Evolutionary conservation across 441 rosid species (phyloP), one percentile per base, ranked within the genome.

Genomic region (Gossypium schwendimanii): DNA sequence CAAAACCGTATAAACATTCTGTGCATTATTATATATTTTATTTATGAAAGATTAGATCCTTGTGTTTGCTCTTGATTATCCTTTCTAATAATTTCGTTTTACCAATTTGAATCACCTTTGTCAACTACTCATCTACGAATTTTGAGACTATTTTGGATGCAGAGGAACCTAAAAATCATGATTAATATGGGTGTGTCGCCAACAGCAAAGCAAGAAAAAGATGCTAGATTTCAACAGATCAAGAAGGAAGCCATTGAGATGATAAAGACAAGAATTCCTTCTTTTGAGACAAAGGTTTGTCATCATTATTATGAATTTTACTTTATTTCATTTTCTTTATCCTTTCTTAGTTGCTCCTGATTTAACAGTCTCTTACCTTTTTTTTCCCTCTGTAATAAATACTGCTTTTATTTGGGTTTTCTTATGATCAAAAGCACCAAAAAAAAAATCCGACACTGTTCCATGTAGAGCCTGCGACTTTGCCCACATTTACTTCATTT

Each of bases 141-240:
- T 17, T 55, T 65, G 52, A 61, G 54, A 69, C 24, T 58, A 11
- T 8, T 41, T 41, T 44, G n/a, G 78, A 64, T 69, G 61, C 93
- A 95, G 99, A 89, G 99, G 84, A 88, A 93, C 86, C 83, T 93
- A 81, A 93, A 89, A 79, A 76, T 83, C 78, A 95, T 95, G 98
- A 86, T 90, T 75, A 92, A 47, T 76, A 80, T 75, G 79, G 85
- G 91, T 59, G 69, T 88, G 76, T 87, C 93, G 23, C 31, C 64
- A 60, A 14, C 44, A 57, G 97, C 87, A 21, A 93, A 84, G 79
- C 88, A 85, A 83, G 97, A 95, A 85, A 93, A 90, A 82, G 93
- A 93, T 80, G 84, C 76, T 70, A 88, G 85, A 84, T 91, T 93
- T 83, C 93, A 89, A 79, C 87, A 76, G 77, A 87, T 88, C 77